These are phyloP conservation scores for Sporopachydermia cereana DNA, from an alignment of 1,139 yeast genomes.

Conservation along the genomic window DNA sequence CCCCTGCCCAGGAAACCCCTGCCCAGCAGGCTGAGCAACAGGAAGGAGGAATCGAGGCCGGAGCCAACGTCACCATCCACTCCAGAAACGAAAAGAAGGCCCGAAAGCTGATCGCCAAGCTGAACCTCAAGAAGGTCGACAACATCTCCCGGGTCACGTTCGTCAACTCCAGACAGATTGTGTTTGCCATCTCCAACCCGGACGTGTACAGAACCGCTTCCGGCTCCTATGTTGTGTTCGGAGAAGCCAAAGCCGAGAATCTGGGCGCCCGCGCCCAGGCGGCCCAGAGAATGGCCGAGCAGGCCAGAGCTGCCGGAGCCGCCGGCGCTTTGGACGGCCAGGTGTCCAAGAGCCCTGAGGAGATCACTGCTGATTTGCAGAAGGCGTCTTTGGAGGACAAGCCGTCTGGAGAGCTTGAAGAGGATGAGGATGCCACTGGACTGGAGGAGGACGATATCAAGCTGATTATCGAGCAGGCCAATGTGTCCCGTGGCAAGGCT, in stretches of 20 bases:
- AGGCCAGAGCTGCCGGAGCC: conserved; percentile 19
- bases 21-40: conserved; percentile 25
- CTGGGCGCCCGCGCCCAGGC: conserved; percentile 70
- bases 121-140: conserved; percentile 82
- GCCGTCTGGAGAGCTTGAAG: conserved; percentile 46
- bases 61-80: conserved; percentile 75
- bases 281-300: conserved; percentile 52
- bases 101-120: conserved; percentile 79
- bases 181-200: conserved; percentile 87
- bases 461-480: conserved; percentile 82
- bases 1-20: conserved; percentile 25
- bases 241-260: conserved; percentile 96
- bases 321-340: conserved; percentile 17
- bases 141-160: conserved; percentile 94
- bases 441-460: conserved; percentile 69
- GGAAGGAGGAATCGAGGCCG: conserved; percentile 68
- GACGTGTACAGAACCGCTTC: conserved; percentile 92
- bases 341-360: conserved; percentile 51
- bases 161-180: conserved; percentile 88
- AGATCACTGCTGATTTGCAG: conserved; percentile 76
- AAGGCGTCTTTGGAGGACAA: conserved; percentile 10
- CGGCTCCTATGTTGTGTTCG: conserved; percentile 92
- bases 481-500: conserved; percentile 80
- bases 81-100: conserved; percentile 95
- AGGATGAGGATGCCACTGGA: conserved; percentile 69